A percentile compares a stretch with the other conserved stretches of the same genome.
Conservation (phyloP, 257 asterid genomes). For the Solanum verrucosum region DNA sequence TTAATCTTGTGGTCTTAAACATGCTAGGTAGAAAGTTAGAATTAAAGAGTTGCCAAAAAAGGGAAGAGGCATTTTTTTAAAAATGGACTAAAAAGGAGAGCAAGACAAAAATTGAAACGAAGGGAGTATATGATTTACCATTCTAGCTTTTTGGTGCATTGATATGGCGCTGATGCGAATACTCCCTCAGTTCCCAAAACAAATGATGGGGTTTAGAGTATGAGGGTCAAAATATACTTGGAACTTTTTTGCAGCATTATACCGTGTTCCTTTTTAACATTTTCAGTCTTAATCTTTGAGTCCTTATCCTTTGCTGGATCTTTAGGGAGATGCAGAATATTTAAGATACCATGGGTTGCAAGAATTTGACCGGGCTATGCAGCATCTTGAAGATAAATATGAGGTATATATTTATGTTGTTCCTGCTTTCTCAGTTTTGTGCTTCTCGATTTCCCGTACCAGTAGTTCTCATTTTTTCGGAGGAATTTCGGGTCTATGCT, state of each 20-base stretch:
- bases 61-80: background rate
- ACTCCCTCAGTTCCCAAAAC: background rate
- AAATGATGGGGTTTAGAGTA: background rate
- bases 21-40: background rate
- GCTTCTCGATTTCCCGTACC: background rate
- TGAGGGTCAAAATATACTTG: background rate
- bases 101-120: background rate
- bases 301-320: conserved; percentile 10
- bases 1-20: background rate
- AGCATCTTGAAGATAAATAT: conserved; percentile 80
- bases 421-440: conserved; percentile 5
- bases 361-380: conserved; percentile 96
- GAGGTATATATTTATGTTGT: conserved; percentile 41
- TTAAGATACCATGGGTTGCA: conserved; percentile 81
- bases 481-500: background rate
- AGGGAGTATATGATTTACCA: background rate
- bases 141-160: background rate
- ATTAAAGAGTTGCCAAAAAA: background rate
- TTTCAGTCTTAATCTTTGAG: background rate
- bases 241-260: background rate
- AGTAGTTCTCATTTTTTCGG: background rate
- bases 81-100: background rate
- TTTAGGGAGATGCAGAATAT: conserved; percentile 81
- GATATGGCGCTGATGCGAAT: background rate
- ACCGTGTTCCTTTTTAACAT: background rate